These are phyloP conservation scores for Acanthamoeba healyi DNA, from an alignment of 208 protist genomes.

Conservation along the genomic window DNA sequence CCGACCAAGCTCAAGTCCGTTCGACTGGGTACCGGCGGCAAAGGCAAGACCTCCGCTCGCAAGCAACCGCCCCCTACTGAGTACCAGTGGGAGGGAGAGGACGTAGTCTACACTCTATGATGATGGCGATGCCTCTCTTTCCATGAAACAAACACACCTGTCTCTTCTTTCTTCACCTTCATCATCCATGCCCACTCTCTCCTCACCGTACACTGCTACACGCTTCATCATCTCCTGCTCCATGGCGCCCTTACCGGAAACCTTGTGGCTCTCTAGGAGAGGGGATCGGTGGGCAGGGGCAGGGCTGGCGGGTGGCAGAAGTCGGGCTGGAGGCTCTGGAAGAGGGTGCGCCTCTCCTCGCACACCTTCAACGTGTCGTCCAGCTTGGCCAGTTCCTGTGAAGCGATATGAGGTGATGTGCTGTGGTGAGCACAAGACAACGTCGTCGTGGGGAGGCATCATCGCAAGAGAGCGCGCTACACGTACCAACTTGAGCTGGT, in stretches of 20 bases:
- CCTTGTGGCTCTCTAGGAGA: too few species aligned
- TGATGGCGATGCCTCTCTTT: background rate
- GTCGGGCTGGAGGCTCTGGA: constrained; percentile 22
- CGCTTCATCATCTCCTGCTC: too few species aligned
- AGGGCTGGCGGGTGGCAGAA: constrained; percentile 18
- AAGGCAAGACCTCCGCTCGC: too few species aligned
- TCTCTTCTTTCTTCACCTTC: too few species aligned
- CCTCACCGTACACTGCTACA: too few species aligned
- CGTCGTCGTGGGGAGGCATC: too few species aligned
- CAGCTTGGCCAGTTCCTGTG: constrained; percentile 59
- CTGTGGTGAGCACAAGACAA: background rate
- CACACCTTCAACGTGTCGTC: constrained; percentile 41
- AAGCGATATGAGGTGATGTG: background rate
- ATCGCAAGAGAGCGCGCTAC: background rate
- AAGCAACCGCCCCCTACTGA: background rate
- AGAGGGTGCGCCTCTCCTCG: constrained; percentile 39
- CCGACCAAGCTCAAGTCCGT: too few species aligned
- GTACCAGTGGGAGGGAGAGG: background rate
- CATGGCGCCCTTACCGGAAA: too few species aligned
- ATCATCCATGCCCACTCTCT: too few species aligned
- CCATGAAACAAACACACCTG: background rate
- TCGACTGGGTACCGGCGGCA: too few species aligned
- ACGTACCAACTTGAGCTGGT: constrained; percentile 30
- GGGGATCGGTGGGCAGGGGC: too few species aligned
- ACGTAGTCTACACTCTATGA: background rate